Percentiles rank a stretch among this genome's conserved stretches.
Conservation (phyloP, 441 rosid genomes). For the Populus hybrid region DNA sequence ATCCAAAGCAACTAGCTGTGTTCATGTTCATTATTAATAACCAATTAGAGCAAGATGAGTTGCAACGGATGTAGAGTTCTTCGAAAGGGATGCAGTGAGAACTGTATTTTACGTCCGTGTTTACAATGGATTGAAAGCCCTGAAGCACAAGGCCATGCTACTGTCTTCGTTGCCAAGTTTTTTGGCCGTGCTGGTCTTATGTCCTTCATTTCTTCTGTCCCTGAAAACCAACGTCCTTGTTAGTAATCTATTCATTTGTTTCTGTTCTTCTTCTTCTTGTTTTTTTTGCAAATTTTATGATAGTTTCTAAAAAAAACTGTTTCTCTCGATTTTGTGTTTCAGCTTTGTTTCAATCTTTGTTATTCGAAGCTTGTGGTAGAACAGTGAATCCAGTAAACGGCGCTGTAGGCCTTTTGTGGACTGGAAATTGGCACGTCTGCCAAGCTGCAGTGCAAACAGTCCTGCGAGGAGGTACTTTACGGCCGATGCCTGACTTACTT, state of each 20-base stretch:
- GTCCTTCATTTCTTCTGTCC: slow-evolving; percentile 53
- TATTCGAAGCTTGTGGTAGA: slow-evolving; percentile 65
- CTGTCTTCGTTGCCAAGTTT: slow-evolving; percentile 65
- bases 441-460: slow-evolving; percentile 53
- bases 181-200: slow-evolving; percentile 69
- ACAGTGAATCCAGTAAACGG: slow-evolving; percentile 56
- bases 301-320: background rate
- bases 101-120: slow-evolving; percentile 50
- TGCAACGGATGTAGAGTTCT: slow-evolving; percentile 66
- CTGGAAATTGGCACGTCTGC: slow-evolving; percentile 56
- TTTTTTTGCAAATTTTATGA: background rate
- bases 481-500: slow-evolving; percentile 58
- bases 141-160: slow-evolving; percentile 59
- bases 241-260: background rate
- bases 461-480: slow-evolving; percentile 41
- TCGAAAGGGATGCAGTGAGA: slow-evolving; percentile 57
- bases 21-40: background rate
- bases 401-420: slow-evolving; percentile 52
- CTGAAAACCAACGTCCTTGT: slow-evolving; percentile 49
- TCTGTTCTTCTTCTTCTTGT: background rate
- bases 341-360: slow-evolving; percentile 53
- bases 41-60: slow-evolving; percentile 33
- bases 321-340: slow-evolving; percentile 9
- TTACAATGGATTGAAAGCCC: slow-evolving; percentile 56
- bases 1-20: slow-evolving; percentile 6